Conservation (phyloP, 1,284 basidiomycete genomes). For the Trichosporon faecale region DNA sequence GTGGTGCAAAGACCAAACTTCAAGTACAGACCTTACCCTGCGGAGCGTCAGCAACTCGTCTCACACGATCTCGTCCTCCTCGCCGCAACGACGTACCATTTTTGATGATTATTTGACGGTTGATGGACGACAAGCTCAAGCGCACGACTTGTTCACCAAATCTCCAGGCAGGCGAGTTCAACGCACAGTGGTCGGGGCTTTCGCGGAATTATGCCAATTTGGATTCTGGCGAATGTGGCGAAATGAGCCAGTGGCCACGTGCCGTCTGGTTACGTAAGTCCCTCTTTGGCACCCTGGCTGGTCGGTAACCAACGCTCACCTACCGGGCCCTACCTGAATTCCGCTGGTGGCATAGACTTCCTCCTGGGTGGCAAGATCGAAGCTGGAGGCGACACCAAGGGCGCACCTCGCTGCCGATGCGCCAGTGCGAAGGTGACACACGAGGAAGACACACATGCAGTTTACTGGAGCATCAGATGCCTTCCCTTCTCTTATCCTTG, state of each 20-base stretch:
- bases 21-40: constrained; percentile 11
- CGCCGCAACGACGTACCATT: constrained; percentile 4
- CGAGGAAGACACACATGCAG: not conserved
- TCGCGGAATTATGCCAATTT: not conserved
- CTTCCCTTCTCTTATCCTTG: no score
- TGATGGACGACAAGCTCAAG: constrained; percentile 10
- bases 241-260: not conserved
- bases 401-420: not conserved
- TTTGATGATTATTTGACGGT: constrained; percentile 12
- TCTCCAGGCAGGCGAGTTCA: not conserved
- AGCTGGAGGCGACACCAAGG: no score
- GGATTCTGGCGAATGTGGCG: not conserved
- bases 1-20: constrained; percentile 1
- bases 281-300: no score
- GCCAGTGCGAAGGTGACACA: not conserved
- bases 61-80: not conserved
- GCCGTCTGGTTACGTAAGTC: not conserved
- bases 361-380: no score
- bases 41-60: constrained; percentile 19
- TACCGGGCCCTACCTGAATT: no score
- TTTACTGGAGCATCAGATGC: no score
- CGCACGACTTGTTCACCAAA: constrained; percentile 10
- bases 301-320: no score
- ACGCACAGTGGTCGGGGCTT: not conserved
- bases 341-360: no score